Evolutionary conservation across 176 grass and related monocot species (phyloP).

Genomic region (Carex parvula): DNA sequence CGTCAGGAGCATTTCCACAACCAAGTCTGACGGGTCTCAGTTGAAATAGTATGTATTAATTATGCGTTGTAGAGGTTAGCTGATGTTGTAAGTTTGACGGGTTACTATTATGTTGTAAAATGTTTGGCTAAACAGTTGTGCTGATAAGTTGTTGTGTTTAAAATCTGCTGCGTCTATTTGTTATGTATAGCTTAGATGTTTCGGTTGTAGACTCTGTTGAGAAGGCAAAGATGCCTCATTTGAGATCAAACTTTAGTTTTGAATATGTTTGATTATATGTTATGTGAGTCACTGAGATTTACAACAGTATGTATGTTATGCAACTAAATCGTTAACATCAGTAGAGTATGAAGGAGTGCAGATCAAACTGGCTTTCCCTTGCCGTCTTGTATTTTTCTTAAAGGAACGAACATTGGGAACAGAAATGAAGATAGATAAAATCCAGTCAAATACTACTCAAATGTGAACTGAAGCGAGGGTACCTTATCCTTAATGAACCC

Average conservation of each 20-base stretch:
- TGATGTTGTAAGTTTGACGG: conserved; percentile 32
- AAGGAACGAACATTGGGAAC: not conserved
- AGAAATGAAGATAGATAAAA: not conserved
- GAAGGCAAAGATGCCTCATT: not conserved
- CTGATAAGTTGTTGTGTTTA: conserved; percentile 17
- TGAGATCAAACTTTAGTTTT: not conserved
- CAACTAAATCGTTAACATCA: not conserved
- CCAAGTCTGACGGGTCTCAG: conserved; percentile 45
- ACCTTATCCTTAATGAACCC: not conserved
- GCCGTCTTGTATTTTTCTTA: not conserved
- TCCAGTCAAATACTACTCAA: not conserved
- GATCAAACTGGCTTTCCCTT: not conserved
- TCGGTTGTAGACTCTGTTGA: not conserved
- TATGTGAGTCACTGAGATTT: not conserved
- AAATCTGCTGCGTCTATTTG: not conserved
- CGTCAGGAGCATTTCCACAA: conserved; percentile 35
- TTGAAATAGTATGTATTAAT: conserved; percentile 29
- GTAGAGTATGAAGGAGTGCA: not conserved
- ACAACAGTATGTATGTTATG: not conserved
- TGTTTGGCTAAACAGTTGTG: not conserved
- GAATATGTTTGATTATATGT: conserved; percentile 10
- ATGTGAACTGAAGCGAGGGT: not conserved
- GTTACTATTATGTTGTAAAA: not conserved
- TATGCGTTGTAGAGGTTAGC: not conserved
- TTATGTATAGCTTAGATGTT: conserved; percentile 38